Percentiles rank a stretch among this genome's conserved stretches.
phyloP scores from a whole-genome alignment of 192 early-diverging fungal genomes.

The Gonapodya prolifera region DNA sequence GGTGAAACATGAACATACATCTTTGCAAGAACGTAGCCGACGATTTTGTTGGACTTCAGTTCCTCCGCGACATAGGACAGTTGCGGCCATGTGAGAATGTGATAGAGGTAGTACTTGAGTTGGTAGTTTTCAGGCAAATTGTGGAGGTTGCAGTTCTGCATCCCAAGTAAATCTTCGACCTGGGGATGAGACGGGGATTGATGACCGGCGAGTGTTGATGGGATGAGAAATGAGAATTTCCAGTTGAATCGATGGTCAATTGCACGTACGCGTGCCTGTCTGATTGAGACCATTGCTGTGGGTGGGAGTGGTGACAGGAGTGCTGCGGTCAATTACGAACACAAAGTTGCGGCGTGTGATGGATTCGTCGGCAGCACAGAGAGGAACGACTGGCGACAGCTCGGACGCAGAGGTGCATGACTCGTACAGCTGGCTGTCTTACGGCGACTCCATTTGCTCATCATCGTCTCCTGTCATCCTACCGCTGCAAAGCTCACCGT shows the following conservation, averaged over 20 bases:
- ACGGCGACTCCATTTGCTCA: too few species aligned
- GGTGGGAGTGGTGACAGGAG: not conserved
- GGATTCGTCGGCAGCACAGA: too few species aligned
- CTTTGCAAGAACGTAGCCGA: slow-evolving; percentile 96
- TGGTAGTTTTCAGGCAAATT: slow-evolving; percentile 99
- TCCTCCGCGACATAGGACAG: slow-evolving; percentile 92
- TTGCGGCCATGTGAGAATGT: slow-evolving; percentile 73
- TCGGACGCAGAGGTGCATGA: too few species aligned
- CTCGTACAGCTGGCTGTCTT: too few species aligned
- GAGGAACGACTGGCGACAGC: too few species aligned
- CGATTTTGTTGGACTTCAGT: slow-evolving; percentile 66
- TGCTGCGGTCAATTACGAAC: not conserved
- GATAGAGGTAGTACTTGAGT: slow-evolving; percentile 96
- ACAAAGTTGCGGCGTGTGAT: not conserved
- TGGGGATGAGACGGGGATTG: slow-evolving; percentile 13
- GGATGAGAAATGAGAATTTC: not conserved
- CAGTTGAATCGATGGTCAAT: not conserved
- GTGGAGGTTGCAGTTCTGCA: slow-evolving; percentile 94
- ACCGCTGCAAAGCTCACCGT: not conserved
- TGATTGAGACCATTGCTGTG: not conserved
- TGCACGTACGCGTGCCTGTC: not conserved
- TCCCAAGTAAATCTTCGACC: slow-evolving; percentile 75
- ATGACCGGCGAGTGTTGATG: not conserved
- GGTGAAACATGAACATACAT: slow-evolving; percentile 42
- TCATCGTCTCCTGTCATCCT: not conserved